These are phyloP conservation scores for Gastrodia elata DNA, from an alignment of 106 monocot genomes.

Conservation along the genomic window DNA sequence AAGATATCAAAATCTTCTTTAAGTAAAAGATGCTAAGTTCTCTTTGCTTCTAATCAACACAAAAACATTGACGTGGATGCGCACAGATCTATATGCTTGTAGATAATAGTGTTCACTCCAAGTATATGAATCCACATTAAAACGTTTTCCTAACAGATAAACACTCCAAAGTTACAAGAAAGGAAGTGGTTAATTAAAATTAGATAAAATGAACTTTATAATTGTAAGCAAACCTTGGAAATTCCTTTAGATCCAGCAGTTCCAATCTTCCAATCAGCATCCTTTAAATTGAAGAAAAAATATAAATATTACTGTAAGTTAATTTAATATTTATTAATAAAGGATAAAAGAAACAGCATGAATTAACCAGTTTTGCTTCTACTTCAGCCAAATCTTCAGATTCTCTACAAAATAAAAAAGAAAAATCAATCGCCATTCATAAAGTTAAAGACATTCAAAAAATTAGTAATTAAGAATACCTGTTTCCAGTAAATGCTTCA, in stretches of 20 bases:
- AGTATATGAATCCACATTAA: too few species aligned
- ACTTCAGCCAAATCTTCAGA: slow-evolving; percentile 88
- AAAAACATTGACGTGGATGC: too few species aligned
- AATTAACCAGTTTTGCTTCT: slow-evolving; percentile 84
- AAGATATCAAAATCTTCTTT: too few species aligned
- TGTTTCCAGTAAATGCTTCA: slow-evolving; percentile 77
- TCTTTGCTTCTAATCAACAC: too few species aligned
- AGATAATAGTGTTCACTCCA: too few species aligned
- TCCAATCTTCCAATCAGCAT: slow-evolving; percentile 60
- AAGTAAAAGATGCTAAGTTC: too few species aligned
- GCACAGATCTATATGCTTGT: too few species aligned
- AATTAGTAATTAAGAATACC: slow-evolving; percentile 32
- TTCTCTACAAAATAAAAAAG: slow-evolving; percentile 32
- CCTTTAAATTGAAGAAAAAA: slow-evolving; percentile 32
- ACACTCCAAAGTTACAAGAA: too few species aligned
- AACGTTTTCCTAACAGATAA: background rate
- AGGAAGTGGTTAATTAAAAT: background rate
- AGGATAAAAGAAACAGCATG: background rate
- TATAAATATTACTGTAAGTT: background rate
- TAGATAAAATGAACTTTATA: background rate
- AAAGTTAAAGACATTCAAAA: background rate
- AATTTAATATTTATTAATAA: background rate
- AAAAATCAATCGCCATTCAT: slow-evolving; percentile 7
- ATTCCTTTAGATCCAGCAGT: slow-evolving; percentile 31
- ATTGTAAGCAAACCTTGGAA: slow-evolving; percentile 42